Base-by-base conservation (phyloP, 805 yeast species). In the Isabelozyma gotoi region DNA sequence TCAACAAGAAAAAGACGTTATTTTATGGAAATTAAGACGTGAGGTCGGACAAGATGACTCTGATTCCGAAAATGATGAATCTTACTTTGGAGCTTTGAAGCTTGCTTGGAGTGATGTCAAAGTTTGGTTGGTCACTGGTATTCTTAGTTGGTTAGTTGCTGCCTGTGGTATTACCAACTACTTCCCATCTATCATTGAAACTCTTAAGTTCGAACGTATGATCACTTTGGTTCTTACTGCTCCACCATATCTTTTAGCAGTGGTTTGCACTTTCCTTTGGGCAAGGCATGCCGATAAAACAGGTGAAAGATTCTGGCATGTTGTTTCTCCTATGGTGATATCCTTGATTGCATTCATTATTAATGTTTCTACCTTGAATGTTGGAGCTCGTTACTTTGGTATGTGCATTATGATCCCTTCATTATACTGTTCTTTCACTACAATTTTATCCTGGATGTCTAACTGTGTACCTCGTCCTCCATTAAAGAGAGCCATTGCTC, bases 151-250 rank as follows among this genome's bases (percentile, higher is more conserved):
- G 59, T 60, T 74, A 21, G 84, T 77, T 39, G 81, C 80, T 19
- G 82, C 84, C 33, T 76, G 80, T 49, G 83, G 84, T 57, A 82
- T 79, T 38, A 77, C 82, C 15, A 75, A 79, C 55, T 80, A 78
- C 56, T 81, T 79, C 67, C 85, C 85, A 19, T 71, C 84, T 1
- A 79, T 82, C 19, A 84, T 82, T 14, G 55, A 68, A 44, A 78
- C 85, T 11, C 67, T 82, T 47, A 73, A 78, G 36, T 82, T 77
- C 50, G 58, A 61, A 53, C 65, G 71, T 38, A 67, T 78, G 32
- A 67, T 74, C 37, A 78, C 85, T 3, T 68, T 80, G 39, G 75
- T 78, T 48, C 65, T 81, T 43, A 78, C 85, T 7, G 83, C 78
- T 17, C 85, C 84, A 18, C 84, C 84, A 8, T 81, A 78, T 55